Evolutionary conservation across 2,329 filamentous ascomycete genomes (phyloP), one percentile per base, ranked within the genome.

Genomic region (Cytospora paraplurivora): DNA sequence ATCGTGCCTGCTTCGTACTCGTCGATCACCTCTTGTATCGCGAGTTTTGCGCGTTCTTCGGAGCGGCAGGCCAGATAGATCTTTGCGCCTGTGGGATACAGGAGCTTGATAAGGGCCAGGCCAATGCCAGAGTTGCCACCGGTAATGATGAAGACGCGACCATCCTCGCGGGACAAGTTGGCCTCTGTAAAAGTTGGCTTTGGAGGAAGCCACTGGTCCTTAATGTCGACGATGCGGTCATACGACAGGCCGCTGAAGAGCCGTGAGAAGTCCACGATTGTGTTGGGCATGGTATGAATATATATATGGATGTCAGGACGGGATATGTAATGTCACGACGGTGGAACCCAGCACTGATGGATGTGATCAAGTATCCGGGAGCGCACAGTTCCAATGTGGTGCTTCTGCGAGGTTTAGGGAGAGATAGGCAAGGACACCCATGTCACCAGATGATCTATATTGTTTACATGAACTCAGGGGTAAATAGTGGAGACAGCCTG

Each of bases 71-170:
- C 72, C n/a, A 72, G 54, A 59, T 70, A 72, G 8, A 72, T 68
- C 13, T 57, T 69, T n/a, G 62, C 69, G 21, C 82, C 81, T 4
- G 76, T 78, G 0, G 71, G 69, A 69, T 85, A 86, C 5, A 88
- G 76, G 1, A 86, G 78, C 59, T 78, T 79, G 62, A 74, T 74
- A 4, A 87, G 74, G 68, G 85, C 81, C 37, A 78, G 75, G 2
- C 83, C 84, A 6, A 85, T 75, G 32, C 75, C 75, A 1, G 70
- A 64, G 44, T 73, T 76, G 0, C 72, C 74, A 0, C 75, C 74
- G 0, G 83, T 87, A 10, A 87, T 77, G 47, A 87, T 79, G 51
- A 76, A 76, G 1, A 77, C 73, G 32, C 69, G 69, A 6, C 70
- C 73, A 13, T 64, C 51, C 37, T 75, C 72, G 2, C 65, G 65